A percentile compares a stretch with the other conserved stretches of the same genome.
Evolutionary conservation across 1,284 basidiomycete species (phyloP).

Genomic region (Sanghuangporus weigelae): DNA sequence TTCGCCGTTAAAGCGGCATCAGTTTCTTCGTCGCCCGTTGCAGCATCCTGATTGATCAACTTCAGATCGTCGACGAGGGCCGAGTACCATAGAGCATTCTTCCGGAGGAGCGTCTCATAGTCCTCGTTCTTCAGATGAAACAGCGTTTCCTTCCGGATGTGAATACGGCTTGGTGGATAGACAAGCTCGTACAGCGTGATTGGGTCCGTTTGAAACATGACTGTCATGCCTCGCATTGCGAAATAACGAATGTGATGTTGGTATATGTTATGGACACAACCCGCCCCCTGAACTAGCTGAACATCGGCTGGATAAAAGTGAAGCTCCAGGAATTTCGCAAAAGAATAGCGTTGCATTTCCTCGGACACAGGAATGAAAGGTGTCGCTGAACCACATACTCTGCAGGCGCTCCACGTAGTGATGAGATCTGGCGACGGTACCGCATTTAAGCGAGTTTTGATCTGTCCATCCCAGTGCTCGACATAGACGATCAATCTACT

Average conservation of each 20-base stretch:
- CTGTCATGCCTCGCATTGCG: conserved; percentile 76
- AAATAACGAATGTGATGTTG: conserved; percentile 93
- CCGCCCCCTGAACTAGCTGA: conserved; percentile 73
- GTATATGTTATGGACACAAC: conserved; percentile 93
- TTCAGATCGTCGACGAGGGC: conserved; percentile 69
- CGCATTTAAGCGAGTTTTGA: conserved; percentile 48
- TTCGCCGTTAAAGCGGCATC: conserved; percentile 56
- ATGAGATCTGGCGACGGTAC: conserved; percentile 65
- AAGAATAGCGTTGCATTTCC: conserved; percentile 92
- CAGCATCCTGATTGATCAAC: conserved; percentile 70
- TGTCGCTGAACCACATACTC: conserved; percentile 75
- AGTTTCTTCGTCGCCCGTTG: conserved; percentile 65
- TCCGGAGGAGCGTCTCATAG: conserved; percentile 71
- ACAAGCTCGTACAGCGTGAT: conserved; percentile 83
- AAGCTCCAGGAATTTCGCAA: conserved; percentile 89
- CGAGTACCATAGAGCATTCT: conserved; percentile 69
- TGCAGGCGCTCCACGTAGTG: conserved; percentile 91
- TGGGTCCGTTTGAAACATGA: conserved; percentile 87
- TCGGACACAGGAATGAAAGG: conserved; percentile 88
- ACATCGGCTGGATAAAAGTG: conserved; percentile 89
- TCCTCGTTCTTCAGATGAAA: conserved; percentile 88
- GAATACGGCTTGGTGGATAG: conserved; percentile 85
- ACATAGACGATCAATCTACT: conserved; percentile 80
- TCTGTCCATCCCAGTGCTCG: conserved; percentile 81
- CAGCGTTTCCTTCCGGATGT: conserved; percentile 80